These are phyloP conservation scores for Blastobotrys malaysiensis DNA, from an alignment of 1,139 yeast species.

Conservation along the genomic window DNA sequence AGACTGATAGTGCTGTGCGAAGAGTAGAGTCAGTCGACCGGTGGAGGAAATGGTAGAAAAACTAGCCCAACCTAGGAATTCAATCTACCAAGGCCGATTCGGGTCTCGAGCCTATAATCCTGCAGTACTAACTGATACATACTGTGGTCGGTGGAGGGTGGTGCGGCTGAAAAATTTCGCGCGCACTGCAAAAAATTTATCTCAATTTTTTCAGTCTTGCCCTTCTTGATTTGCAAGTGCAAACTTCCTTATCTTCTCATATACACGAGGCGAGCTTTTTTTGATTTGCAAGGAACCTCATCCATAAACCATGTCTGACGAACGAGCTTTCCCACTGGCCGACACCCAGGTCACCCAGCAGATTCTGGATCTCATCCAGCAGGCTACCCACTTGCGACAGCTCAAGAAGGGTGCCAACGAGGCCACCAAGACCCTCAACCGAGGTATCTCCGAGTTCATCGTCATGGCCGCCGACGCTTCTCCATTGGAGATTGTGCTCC, in stretches of 20 bases:
- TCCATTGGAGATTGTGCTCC: constrained; percentile 97
- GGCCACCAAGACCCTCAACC: constrained; percentile 98
- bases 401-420: constrained; percentile 98
- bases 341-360: constrained; percentile 94
- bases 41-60: no score
- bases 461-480: constrained; percentile 99
- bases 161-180: neutral
- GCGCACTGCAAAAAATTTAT: neutral
- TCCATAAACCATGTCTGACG: constrained; percentile 31
- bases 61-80: no score
- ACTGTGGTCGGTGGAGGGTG: no score
- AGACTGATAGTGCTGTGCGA: no score
- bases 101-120: no score
- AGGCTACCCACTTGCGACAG: constrained; percentile 96
- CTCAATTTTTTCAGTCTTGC: neutral
- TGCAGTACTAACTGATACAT: no score
- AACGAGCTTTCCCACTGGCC: constrained; percentile 93
- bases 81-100: no score
- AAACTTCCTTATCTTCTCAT: constrained; percentile 3
- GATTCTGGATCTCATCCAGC: constrained; percentile 96
- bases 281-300: constrained; percentile 15
- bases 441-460: constrained; percentile 99
- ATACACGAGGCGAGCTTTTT: constrained; percentile 14
- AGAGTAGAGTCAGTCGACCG: no score
- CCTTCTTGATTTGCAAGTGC: neutral